Percentiles rank a stretch among this genome's conserved stretches.
Evolutionary conservation across 2,329 filamentous ascomycete genomes (phyloP).

Genomic region (Penicillium sp.): DNA sequence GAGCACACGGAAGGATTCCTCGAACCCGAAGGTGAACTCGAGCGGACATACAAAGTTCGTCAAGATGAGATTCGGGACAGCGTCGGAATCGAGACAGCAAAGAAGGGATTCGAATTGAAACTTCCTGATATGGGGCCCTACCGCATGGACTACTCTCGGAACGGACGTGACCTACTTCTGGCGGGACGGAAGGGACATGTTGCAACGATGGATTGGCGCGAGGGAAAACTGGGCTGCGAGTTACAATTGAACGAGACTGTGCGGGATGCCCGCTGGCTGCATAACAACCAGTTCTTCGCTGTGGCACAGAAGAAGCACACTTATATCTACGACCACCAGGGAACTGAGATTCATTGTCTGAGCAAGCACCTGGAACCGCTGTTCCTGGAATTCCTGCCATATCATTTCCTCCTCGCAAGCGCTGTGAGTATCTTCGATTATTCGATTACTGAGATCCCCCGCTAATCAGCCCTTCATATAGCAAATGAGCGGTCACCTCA

Average conservation of each 20-base stretch:
- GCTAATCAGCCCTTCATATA: conserved; percentile 33
- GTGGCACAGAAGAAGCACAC: conserved; percentile 95
- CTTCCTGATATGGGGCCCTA: conserved; percentile 84
- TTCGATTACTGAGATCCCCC: not conserved
- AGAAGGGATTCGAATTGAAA: conserved; percentile 89
- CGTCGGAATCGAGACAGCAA: conserved; percentile 78
- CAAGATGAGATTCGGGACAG: conserved; percentile 79
- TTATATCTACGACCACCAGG: conserved; percentile 91
- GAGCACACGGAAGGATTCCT: conserved; percentile 85
- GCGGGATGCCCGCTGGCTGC: conserved; percentile 84
- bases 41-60: conserved; percentile 87
- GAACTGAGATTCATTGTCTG: conserved; percentile 88
- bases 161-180: conserved; percentile 80
- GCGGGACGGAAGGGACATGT: conserved; percentile 91
- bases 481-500: conserved; percentile 78
- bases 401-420: conserved; percentile 90
- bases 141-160: conserved; percentile 81
- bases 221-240: conserved; percentile 87
- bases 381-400: conserved; percentile 92
- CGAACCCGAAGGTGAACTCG: conserved; percentile 82
- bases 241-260: conserved; percentile 88
- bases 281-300: conserved; percentile 91
- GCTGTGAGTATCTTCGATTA: conserved; percentile 57
- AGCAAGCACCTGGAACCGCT: conserved; percentile 87
- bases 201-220: conserved; percentile 94